phyloP scores from a whole-genome alignment of 495 filamentous ascomycete genomes.

The Neurospora sp. region DNA sequence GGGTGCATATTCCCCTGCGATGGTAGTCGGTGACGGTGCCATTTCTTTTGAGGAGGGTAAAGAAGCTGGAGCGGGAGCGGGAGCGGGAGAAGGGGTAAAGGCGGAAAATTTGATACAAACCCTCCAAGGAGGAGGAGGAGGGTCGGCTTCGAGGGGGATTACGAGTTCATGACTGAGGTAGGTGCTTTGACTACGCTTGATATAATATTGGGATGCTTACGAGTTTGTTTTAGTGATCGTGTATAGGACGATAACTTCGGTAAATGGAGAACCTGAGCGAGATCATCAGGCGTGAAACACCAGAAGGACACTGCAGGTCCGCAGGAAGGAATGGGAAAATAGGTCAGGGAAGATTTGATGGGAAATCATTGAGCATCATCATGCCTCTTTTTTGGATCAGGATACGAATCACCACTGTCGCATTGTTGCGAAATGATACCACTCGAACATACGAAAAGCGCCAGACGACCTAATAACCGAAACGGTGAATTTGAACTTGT shows the following conservation, averaged over 20 bases:
- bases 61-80: conserved; percentile 15
- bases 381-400: too few species aligned
- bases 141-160: background rate
- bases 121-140: background rate
- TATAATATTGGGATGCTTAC: background rate
- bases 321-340: too few species aligned
- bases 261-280: too few species aligned
- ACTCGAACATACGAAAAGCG: background rate
- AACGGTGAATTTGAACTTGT: background rate
- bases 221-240: background rate
- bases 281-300: too few species aligned
- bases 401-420: too few species aligned
- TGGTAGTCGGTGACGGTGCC: conserved; percentile 50
- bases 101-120: background rate
- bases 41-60: conserved; percentile 38
- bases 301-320: too few species aligned
- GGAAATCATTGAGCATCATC: too few species aligned
- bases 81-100: background rate
- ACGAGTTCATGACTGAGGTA: background rate
- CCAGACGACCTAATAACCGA: background rate
- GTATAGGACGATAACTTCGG: too few species aligned
- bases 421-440: background rate
- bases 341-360: too few species aligned
- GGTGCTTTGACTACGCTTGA: background rate
- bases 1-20: conserved; percentile 46